These are phyloP conservation scores for Inga leiocalycina DNA, from an alignment of 306 rosid species.

Conservation along the genomic window DNA sequence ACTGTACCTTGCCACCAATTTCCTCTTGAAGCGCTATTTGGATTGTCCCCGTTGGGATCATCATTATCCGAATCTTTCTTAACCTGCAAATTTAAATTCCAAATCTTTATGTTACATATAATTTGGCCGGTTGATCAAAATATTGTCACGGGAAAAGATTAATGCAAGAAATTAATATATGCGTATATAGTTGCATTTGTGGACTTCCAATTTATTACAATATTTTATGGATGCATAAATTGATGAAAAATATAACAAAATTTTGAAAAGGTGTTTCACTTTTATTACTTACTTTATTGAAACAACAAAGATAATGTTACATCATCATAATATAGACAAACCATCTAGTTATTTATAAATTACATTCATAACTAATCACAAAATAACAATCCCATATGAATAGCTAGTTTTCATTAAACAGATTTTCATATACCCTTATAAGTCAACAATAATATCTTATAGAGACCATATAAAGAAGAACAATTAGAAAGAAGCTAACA, in stretches of 20 bases:
- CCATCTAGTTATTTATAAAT: not conserved
- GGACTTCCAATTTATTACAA: not conserved
- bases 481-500: slow-evolving; percentile 42
- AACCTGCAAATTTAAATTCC: slow-evolving; percentile 35
- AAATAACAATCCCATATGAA: not conserved
- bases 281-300: not conserved
- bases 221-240: not conserved
- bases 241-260: not conserved
- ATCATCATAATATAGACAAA: not conserved
- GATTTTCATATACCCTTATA: not conserved
- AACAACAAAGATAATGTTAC: not conserved
- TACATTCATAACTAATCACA: not conserved
- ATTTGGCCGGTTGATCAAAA: not conserved
- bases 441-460: not conserved
- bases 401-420: not conserved
- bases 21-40: slow-evolving; percentile 71
- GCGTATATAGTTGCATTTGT: not conserved
- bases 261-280: not conserved
- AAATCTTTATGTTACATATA: not conserved
- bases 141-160: not conserved
- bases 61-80: slow-evolving; percentile 62
- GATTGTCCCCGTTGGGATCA: slow-evolving; percentile 54
- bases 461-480: not conserved
- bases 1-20: slow-evolving; percentile 94
- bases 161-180: not conserved